Percentiles rank a stretch among this genome's conserved stretches.
Evolutionary conservation across 1,284 basidiomycete genomes (phyloP).

Genomic region (Volvariella volvacea): DNA sequence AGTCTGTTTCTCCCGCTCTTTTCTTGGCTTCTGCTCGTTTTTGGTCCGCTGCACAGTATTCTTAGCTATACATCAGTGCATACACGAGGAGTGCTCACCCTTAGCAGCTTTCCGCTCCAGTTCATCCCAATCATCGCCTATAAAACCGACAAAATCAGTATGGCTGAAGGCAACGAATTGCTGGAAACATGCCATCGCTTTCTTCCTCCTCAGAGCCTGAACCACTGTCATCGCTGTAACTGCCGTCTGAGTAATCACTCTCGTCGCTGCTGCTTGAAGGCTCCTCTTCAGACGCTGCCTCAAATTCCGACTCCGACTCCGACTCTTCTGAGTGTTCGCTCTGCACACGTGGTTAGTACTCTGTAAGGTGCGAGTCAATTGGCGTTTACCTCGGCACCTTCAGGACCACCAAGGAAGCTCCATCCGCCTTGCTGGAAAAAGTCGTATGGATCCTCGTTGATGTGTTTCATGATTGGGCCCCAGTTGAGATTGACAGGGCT

Average conservation of each 20-base stretch:
- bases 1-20: constrained; percentile 53
- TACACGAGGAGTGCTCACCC: constrained; percentile 39
- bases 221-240: constrained; percentile 57
- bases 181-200: constrained; percentile 57
- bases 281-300: constrained; percentile 60
- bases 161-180: constrained; percentile 1
- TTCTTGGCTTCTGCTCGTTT: constrained; percentile 48
- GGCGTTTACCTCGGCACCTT: constrained; percentile 52
- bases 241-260: constrained; percentile 59
- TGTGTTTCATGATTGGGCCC: constrained; percentile 96
- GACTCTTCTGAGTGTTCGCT: constrained; percentile 66
- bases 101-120: constrained; percentile 86
- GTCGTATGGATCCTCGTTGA: constrained; percentile 92
- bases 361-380: not conserved
- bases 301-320: constrained; percentile 78
- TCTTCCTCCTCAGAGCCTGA: constrained; percentile 63
- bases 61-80: constrained; percentile 2
- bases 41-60: constrained; percentile 49
- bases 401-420: constrained; percentile 83
- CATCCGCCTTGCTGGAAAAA: constrained; percentile 98
- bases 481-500: constrained; percentile 98
- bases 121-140: constrained; percentile 93
- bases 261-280: constrained; percentile 47
- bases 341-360: constrained; percentile 26
- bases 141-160: not conserved